Conservation (phyloP, 176 grass and related monocot genomes). For the Oryza rufipogon region DNA sequence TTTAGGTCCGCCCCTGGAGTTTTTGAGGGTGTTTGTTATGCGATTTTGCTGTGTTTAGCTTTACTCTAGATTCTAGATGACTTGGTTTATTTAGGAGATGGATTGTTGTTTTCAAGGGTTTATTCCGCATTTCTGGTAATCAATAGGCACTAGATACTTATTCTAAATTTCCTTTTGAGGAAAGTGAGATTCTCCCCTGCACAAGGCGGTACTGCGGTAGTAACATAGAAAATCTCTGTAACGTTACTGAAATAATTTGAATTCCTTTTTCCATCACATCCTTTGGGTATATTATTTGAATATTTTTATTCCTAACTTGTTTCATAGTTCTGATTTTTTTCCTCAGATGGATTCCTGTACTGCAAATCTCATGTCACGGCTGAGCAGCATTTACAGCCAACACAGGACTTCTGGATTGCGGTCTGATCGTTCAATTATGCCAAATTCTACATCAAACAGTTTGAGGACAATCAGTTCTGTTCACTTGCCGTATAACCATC, state of each 20-base stretch:
- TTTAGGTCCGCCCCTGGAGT: too few relatives aligned
- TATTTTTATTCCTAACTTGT: background rate
- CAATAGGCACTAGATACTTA: background rate
- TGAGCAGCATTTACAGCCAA: slow-evolving; percentile 33
- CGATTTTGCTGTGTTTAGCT: background rate
- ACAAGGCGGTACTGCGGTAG: background rate
- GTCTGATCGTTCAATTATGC: slow-evolving; percentile 8
- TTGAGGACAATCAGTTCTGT: slow-evolving; percentile 25
- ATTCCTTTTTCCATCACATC: background rate
- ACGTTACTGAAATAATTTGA: background rate
- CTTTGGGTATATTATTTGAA: background rate
- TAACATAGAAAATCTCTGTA: background rate
- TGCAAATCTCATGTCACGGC: slow-evolving; percentile 25
- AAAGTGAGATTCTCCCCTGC: background rate
- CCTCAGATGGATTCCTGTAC: slow-evolving; percentile 32
- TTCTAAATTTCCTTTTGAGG: background rate
- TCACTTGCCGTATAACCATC: slow-evolving; percentile 30
- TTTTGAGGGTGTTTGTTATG: background rate
- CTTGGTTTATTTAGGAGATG: background rate
- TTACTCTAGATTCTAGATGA: background rate
- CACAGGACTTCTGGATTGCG: slow-evolving; percentile 28
- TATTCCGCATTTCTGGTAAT: background rate
- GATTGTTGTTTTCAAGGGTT: background rate
- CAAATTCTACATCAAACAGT: slow-evolving; percentile 29
- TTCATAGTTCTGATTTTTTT: slow-evolving; percentile 26